A percentile compares a stretch with the other conserved stretches of the same genome.
These are phyloP conservation scores for Phytophthora kernoviae DNA, from an alignment of 352 stramenopile species.

Conservation along the genomic window DNA sequence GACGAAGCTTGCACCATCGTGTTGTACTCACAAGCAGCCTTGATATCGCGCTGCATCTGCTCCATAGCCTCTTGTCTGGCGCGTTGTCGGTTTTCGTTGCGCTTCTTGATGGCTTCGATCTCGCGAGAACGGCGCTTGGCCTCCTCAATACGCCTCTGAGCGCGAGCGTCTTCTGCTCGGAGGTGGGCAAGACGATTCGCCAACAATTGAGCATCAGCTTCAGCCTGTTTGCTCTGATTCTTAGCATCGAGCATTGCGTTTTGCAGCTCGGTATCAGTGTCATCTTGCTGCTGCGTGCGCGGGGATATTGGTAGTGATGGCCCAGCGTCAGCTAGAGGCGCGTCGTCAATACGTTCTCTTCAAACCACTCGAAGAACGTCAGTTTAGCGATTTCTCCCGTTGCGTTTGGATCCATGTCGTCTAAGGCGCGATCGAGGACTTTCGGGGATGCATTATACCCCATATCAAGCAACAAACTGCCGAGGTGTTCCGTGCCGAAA, in stretches of 20 bases:
- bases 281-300: slow-evolving; percentile 28
- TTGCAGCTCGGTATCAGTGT: slow-evolving; percentile 42
- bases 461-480: slow-evolving; percentile 69
- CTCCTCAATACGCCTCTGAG: slow-evolving; percentile 72
- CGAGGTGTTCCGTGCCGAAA: slow-evolving; percentile 67
- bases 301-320: slow-evolving; percentile 11
- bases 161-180: slow-evolving; percentile 54
- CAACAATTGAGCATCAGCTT: slow-evolving; percentile 62
- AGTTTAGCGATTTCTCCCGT: slow-evolving; percentile 72
- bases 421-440: slow-evolving; percentile 58
- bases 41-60: slow-evolving; percentile 62
- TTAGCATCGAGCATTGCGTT: slow-evolving; percentile 49
- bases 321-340: not conserved
- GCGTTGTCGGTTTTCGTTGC: slow-evolving; percentile 56
- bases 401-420: slow-evolving; percentile 74
- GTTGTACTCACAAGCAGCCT: slow-evolving; percentile 54
- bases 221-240: slow-evolving; percentile 55
- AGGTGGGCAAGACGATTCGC: slow-evolving; percentile 70
- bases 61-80: slow-evolving; percentile 56
- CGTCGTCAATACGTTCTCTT: slow-evolving; percentile 61
- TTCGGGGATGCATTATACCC: slow-evolving; percentile 61
- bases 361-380: slow-evolving; percentile 77
- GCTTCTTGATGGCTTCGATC: slow-evolving; percentile 64
- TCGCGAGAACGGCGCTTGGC: slow-evolving; percentile 62
- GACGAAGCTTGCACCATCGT: slow-evolving; percentile 46